Evolutionary conservation across 176 grass and related monocot species (phyloP).

Genomic region (Chrysopogon serrulatus): DNA sequence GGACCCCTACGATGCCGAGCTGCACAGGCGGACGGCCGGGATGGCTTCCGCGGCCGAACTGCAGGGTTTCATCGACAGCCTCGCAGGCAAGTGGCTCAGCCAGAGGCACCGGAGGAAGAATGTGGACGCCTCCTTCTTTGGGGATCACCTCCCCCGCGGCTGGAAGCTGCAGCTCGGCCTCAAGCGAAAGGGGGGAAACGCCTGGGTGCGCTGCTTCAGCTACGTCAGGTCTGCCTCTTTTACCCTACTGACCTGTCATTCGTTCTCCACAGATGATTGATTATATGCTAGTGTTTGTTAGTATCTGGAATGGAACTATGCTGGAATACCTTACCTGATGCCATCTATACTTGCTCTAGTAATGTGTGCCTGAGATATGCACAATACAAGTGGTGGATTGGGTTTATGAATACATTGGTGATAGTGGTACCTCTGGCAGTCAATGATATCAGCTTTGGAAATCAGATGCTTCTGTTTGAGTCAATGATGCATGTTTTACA

Average conservation of each 20-base stretch:
- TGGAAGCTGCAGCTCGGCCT: constrained; percentile 86
- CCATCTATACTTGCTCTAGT: background rate
- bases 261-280: constrained; percentile 10
- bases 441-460: background rate
- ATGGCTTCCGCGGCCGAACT: constrained; percentile 53
- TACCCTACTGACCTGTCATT: background rate
- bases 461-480: constrained; percentile 3
- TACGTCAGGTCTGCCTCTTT: constrained; percentile 74
- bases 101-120: constrained; percentile 55
- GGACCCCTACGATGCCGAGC: constrained; percentile 58
- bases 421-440: background rate
- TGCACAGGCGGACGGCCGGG: constrained; percentile 49
- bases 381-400: background rate
- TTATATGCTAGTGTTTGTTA: background rate
- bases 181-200: constrained; percentile 53
- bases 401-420: background rate
- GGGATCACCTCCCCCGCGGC: constrained; percentile 76
- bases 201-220: constrained; percentile 50
- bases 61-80: constrained; percentile 57
- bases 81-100: constrained; percentile 63
- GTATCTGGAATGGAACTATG: background rate
- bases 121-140: constrained; percentile 73
- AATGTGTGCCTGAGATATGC: background rate
- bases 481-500: background rate
- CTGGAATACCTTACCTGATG: background rate